phyloP scores from a whole-genome alignment of 305 asterid species.

The Fraxinus sp. region DNA sequence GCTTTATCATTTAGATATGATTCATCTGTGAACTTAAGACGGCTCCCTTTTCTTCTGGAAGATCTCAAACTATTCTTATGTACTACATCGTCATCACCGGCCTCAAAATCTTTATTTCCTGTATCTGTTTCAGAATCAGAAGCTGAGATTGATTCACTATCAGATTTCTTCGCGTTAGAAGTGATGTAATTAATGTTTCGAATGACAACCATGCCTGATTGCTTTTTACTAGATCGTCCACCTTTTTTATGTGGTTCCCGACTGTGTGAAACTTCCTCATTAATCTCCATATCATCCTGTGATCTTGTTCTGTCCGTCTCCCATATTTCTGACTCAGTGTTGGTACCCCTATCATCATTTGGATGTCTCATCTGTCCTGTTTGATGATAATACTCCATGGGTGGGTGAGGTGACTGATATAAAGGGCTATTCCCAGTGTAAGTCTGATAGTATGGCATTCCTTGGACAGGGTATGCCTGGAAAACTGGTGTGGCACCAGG shows the following conservation, averaged over 20 bases:
- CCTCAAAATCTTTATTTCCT: constrained; percentile 39
- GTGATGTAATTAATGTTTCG: constrained; percentile 55
- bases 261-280: constrained; percentile 36
- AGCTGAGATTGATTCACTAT: constrained; percentile 41
- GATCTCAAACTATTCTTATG: constrained; percentile 39
- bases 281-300: constrained; percentile 35
- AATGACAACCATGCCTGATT: constrained; percentile 50
- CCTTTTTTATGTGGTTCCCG: constrained; percentile 36
- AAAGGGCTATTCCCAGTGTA: constrained; percentile 59
- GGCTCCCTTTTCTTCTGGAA: constrained; percentile 51
- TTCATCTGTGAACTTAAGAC: constrained; percentile 34
- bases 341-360: constrained; percentile 46
- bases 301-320: constrained; percentile 30
- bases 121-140: constrained; percentile 32
- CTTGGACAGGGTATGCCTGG: constrained; percentile 86
- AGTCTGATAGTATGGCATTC: constrained; percentile 82
- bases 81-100: constrained; percentile 30
- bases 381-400: constrained; percentile 50
- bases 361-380: constrained; percentile 49
- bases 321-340: constrained; percentile 42
- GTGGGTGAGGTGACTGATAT: constrained; percentile 63
- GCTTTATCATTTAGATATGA: constrained; percentile 23
- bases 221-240: constrained; percentile 46
- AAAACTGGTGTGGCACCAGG: constrained; percentile 63
- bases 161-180: constrained; percentile 43